A percentile compares a stretch with the other conserved stretches of the same genome.
Evolutionary conservation across 1,139 yeast genomes (phyloP).

Genomic region (Candida labiduridarum): DNA sequence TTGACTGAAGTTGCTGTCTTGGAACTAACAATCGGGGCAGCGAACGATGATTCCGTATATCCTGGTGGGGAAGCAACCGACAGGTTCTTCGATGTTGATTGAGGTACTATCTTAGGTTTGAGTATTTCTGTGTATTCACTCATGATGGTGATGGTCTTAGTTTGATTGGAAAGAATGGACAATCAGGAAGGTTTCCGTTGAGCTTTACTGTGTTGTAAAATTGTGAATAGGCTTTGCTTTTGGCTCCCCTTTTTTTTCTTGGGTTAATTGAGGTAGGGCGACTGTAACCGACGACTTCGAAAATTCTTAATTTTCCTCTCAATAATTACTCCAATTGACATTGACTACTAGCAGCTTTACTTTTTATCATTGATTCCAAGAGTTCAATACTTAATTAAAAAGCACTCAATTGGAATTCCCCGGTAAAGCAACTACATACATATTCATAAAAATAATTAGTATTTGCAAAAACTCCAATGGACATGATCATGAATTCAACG

Average conservation of each 20-base stretch:
- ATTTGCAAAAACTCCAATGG: neutral
- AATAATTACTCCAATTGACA: neutral
- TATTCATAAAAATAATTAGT: too few relatives aligned
- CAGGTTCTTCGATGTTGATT: conserved; percentile 13
- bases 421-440: neutral
- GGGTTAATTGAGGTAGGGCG: neutral
- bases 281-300: neutral
- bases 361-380: too few relatives aligned
- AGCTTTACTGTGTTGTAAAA: too few relatives aligned
- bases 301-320: neutral
- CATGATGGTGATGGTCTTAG: neutral
- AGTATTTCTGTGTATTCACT: conserved; percentile 19
- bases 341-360: neutral
- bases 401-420: neutral
- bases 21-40: neutral
- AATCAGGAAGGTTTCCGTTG: too few relatives aligned
- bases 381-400: neutral
- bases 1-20: neutral
- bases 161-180: too few relatives aligned
- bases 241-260: neutral
- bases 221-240: neutral
- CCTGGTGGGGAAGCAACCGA: conserved; percentile 24
- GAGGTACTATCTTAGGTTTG: conserved; percentile 16
- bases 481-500: conserved; percentile 33
- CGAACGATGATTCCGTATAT: conserved; percentile 11